Evolutionary conservation across 1,284 basidiomycete genomes (phyloP).

Genomic region (Puccinia brachypodii): DNA sequence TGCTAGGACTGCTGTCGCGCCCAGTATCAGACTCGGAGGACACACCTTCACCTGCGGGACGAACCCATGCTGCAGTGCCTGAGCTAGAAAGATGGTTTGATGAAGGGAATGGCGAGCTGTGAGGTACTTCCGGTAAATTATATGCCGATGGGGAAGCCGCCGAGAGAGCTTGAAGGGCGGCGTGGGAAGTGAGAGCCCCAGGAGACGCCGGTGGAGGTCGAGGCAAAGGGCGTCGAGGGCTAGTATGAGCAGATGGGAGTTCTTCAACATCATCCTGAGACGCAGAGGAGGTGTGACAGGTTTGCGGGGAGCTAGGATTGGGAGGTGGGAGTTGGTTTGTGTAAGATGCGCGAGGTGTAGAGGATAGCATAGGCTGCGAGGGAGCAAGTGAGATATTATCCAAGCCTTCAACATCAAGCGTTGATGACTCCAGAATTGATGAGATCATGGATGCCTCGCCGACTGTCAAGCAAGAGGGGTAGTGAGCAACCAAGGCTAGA

Average conservation of each 20-base stretch:
- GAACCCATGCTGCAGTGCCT: constrained; percentile 13
- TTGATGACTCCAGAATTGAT: constrained; percentile 43
- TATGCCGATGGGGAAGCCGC: not conserved
- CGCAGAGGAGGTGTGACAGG: not conserved
- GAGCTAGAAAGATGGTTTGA: not conserved
- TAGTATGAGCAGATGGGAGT: constrained; percentile 1
- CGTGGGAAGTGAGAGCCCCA: not conserved
- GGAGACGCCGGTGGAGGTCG: constrained; percentile 13
- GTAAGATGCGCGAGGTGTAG: constrained; percentile 42
- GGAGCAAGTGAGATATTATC: not conserved
- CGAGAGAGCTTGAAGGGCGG: not conserved
- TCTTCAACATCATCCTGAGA: constrained; percentile 3
- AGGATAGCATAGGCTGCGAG: constrained; percentile 34
- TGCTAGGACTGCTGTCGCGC: constrained; percentile 14
- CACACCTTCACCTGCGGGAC: not conserved
- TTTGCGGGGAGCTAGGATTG: constrained; percentile 4
- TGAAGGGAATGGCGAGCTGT: constrained; percentile 30
- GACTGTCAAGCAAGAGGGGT: constrained; percentile 1
- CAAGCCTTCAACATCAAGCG: constrained; percentile 13
- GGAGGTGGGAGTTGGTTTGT: constrained; percentile 24
- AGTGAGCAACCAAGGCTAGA: not conserved
- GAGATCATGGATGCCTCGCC: constrained; percentile 40
- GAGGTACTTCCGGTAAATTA: constrained; percentile 22
- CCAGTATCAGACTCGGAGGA: constrained; percentile 23
- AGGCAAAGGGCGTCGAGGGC: constrained; percentile 40